Percentiles rank a stretch among this genome's conserved stretches.
Evolutionary conservation across 2,329 filamentous ascomycete species (phyloP).

Genomic region (Aspergillus candidus): DNA sequence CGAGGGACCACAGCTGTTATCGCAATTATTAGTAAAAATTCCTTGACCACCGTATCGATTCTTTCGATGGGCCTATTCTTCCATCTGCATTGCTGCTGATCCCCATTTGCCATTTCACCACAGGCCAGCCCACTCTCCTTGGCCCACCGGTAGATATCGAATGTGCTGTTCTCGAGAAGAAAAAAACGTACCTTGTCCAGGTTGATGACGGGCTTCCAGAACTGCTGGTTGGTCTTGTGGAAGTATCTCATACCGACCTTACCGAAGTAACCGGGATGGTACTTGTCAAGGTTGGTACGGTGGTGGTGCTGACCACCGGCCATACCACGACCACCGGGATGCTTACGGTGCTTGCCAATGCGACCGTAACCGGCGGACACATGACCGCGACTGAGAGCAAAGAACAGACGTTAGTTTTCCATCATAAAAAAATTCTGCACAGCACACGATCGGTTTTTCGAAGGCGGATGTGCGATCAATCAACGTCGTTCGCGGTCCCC

Average conservation of each 20-base stretch:
- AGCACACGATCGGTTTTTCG: too few species aligned
- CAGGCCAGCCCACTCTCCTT: background rate
- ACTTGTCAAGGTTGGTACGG: constrained; percentile 86
- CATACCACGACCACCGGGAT: constrained; percentile 71
- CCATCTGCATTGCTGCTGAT: background rate
- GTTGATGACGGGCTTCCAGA: constrained; percentile 99
- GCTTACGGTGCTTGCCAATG: constrained; percentile 98
- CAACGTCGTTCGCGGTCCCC: too few species aligned
- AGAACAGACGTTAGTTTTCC: constrained; percentile 11
- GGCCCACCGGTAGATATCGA: constrained; percentile 1
- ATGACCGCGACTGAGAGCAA: constrained; percentile 71
- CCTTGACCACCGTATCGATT: background rate
- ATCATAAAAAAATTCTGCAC: background rate
- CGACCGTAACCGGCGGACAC: constrained; percentile 98
- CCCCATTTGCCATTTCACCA: background rate
- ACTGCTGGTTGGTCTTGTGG: constrained; percentile 92
- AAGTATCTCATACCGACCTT: constrained; percentile 95
- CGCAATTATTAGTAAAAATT: constrained; percentile 9
- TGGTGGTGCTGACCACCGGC: constrained; percentile 99
- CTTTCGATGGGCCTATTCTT: background rate
- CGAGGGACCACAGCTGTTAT: constrained; percentile 81
- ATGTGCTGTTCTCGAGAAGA: constrained; percentile 5
- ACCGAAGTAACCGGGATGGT: constrained; percentile 99
- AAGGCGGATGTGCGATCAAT: too few species aligned
- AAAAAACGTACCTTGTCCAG: constrained; percentile 78